phyloP scores from a whole-genome alignment of 192 early-diverging fungal species.

The Backusella circina region DNA sequence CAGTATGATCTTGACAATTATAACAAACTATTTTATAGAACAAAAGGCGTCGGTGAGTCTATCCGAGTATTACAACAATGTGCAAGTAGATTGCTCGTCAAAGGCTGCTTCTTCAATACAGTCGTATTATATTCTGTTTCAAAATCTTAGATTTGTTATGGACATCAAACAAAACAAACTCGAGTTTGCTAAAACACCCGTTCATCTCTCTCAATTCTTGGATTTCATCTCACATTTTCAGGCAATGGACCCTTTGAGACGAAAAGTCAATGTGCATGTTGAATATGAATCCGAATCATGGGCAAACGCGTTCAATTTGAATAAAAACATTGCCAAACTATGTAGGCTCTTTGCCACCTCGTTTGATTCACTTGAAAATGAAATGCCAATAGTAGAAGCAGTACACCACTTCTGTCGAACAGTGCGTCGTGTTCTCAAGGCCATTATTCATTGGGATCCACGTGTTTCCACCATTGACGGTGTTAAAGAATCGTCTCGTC shows the following conservation, averaged over 20 bases:
- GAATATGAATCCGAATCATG: slow-evolving; percentile 92
- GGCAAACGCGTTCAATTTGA: slow-evolving; percentile 86
- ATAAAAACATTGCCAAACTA: slow-evolving; percentile 70
- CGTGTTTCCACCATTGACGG: not conserved
- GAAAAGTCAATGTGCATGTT: slow-evolving; percentile 75
- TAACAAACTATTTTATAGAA: slow-evolving; percentile 77
- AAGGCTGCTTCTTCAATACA: slow-evolving; percentile 59
- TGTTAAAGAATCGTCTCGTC: not conserved
- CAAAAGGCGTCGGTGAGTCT: slow-evolving; percentile 51
- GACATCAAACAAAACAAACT: slow-evolving; percentile 53
- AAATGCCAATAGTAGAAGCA: not conserved
- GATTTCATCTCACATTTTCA: slow-evolving; percentile 84
- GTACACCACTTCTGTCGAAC: slow-evolving; percentile 11
- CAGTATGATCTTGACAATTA: slow-evolving; percentile 68
- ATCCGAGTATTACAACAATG: slow-evolving; percentile 19
- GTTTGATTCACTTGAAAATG: slow-evolving; percentile 19
- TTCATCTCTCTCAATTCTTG: slow-evolving; percentile 67
- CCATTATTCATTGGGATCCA: slow-evolving; percentile 9
- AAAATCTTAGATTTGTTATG: slow-evolving; percentile 74
- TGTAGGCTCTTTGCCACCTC: slow-evolving; percentile 72
- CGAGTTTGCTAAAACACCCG: slow-evolving; percentile 50
- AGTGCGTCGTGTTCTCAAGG: slow-evolving; percentile 9
- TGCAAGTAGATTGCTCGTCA: slow-evolving; percentile 62
- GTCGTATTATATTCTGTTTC: slow-evolving; percentile 77
- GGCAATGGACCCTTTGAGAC: slow-evolving; percentile 87